A percentile compares a stretch with the other conserved stretches of the same genome.
Conservation (phyloP, 148 eudicot genomes). For the Diospyros lotus region DNA sequence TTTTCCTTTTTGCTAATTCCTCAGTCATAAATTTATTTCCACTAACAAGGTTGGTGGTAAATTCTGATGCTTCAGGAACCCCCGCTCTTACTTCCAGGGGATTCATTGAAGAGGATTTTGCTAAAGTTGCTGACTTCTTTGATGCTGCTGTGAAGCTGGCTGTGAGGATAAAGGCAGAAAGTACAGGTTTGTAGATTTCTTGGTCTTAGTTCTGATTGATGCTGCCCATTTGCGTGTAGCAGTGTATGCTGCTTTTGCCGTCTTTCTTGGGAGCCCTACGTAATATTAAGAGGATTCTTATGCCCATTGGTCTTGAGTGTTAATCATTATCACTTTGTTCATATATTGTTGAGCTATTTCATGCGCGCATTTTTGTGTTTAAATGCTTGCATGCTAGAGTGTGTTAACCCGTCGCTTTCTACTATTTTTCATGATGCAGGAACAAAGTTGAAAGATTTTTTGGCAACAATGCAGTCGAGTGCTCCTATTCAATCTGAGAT, state of each 20-base stretch:
- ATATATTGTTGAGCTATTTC: not conserved
- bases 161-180: no score
- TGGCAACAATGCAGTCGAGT: conserved; percentile 63
- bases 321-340: not conserved
- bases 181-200: no score
- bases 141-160: conserved; percentile 27
- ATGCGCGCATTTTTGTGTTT: not conserved
- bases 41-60: no score
- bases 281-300: not conserved
- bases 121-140: conserved; percentile 86
- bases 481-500: conserved; percentile 63
- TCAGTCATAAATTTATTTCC: no score
- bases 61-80: conserved; percentile 39
- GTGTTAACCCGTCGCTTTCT: not conserved
- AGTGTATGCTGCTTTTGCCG: no score
- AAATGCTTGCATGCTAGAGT: not conserved
- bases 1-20: not conserved
- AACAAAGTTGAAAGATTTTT: conserved; percentile 94
- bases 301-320: not conserved
- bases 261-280: no score
- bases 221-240: no score
- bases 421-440: conserved; percentile 37
- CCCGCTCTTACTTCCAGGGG: conserved; percentile 99
- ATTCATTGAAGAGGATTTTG: conserved; percentile 84
- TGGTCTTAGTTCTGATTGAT: no score